These are phyloP conservation scores for Mycena latifolia DNA, from an alignment of 768 basidiomycete species.

Conservation along the genomic window DNA sequence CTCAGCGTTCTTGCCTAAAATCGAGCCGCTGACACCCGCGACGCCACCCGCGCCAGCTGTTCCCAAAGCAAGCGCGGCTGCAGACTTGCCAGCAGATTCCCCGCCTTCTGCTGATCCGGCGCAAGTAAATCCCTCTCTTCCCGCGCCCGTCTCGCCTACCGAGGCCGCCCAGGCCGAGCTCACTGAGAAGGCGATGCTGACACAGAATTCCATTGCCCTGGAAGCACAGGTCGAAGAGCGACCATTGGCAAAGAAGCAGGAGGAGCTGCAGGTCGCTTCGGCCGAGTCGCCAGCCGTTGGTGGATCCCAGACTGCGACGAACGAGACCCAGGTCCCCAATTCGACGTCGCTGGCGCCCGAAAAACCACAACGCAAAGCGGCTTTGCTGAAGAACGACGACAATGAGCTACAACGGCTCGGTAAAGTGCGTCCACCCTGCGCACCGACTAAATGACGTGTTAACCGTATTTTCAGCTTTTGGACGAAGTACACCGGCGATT, in stretches of 20 bases:
- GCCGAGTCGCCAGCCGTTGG: constrained; percentile 1
- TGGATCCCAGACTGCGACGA: constrained; percentile 28
- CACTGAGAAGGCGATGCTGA: constrained; percentile 67
- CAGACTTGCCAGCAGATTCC: constrained; percentile 1
- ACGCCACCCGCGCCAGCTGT: constrained; percentile 38
- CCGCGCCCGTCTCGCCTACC: constrained; percentile 9
- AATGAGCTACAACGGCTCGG: constrained; percentile 83
- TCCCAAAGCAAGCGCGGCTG: background rate
- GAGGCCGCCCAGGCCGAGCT: constrained; percentile 60
- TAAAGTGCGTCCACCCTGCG: constrained; percentile 60
- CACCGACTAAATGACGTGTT: constrained; percentile 4
- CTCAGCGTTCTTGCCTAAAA: constrained; percentile 90
- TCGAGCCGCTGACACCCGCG: constrained; percentile 64
- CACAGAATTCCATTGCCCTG: constrained; percentile 79
- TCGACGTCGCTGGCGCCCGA: constrained; percentile 46
- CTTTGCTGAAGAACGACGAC: constrained; percentile 90
- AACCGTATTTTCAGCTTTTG: constrained; percentile 68
- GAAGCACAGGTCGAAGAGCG: constrained; percentile 90
- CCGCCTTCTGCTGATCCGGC: constrained; percentile 45
- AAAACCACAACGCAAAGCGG: constrained; percentile 66
- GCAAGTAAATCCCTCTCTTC: constrained; percentile 20
- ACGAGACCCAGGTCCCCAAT: constrained; percentile 37
- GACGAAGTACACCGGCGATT: constrained; percentile 83
- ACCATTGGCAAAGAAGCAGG: constrained; percentile 90
- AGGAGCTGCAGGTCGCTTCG: constrained; percentile 69